phyloP scores from a whole-genome alignment of 768 basidiomycete species.

The Leccinum subgranulosum region DNA sequence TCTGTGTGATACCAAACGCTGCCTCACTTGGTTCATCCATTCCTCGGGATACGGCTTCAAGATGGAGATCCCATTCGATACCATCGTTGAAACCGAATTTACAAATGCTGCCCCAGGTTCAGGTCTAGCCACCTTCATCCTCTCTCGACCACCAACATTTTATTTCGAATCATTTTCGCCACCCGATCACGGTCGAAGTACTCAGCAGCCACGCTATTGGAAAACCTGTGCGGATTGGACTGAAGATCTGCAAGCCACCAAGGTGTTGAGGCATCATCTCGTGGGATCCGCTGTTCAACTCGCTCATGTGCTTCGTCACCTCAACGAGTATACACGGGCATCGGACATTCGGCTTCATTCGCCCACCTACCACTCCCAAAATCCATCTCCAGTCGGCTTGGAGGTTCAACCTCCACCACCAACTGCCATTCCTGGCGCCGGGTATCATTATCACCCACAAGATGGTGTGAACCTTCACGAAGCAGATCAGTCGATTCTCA shows the following conservation, averaged over 20 bases:
- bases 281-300: slow-evolving; percentile 63
- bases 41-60: slow-evolving; percentile 75
- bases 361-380: slow-evolving; percentile 34
- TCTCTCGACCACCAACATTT: slow-evolving; percentile 67
- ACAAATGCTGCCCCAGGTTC: slow-evolving; percentile 50
- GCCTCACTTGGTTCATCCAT: slow-evolving; percentile 77
- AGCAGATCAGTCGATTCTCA: slow-evolving; percentile 15
- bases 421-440: slow-evolving; percentile 27
- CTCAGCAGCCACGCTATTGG: slow-evolving; percentile 45
- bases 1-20: slow-evolving; percentile 62
- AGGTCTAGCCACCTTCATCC: slow-evolving; percentile 59
- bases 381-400: slow-evolving; percentile 30
- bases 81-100: slow-evolving; percentile 57
- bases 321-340: slow-evolving; percentile 34
- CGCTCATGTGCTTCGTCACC: slow-evolving; percentile 48
- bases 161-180: slow-evolving; percentile 51
- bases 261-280: slow-evolving; percentile 60
- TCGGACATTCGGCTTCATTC: slow-evolving; percentile 37
- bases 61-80: slow-evolving; percentile 76
- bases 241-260: slow-evolving; percentile 64
- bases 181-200: slow-evolving; percentile 28
- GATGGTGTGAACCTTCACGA: slow-evolving; percentile 18
- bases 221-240: slow-evolving; percentile 74
- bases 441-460: slow-evolving; percentile 29
- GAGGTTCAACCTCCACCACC: slow-evolving; percentile 41